Conservation (phyloP, 1,284 basidiomycete genomes). For the Papiliotrema fonsecae region DNA sequence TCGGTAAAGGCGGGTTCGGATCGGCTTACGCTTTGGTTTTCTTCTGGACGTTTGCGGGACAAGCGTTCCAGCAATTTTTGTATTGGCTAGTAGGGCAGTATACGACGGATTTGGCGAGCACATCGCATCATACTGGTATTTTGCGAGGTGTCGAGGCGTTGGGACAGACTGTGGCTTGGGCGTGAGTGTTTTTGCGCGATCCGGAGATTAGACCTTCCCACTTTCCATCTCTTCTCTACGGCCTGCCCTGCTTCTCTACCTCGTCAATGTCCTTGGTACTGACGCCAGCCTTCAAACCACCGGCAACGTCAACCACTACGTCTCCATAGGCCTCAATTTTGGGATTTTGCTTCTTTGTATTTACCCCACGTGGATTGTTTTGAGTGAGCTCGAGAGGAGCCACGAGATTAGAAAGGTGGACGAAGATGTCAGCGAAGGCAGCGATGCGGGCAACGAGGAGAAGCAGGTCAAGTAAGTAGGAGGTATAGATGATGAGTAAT, state of each 20-base stretch:
- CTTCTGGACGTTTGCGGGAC: constrained; percentile 25
- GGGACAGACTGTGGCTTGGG: constrained; percentile 30
- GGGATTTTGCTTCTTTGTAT: constrained; percentile 20
- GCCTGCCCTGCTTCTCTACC: too few species aligned
- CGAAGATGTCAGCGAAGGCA: background rate
- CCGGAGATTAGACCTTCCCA: background rate
- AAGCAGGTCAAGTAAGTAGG: too few species aligned
- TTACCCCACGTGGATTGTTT: constrained; percentile 23
- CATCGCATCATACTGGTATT: constrained; percentile 23
- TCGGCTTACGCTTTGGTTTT: constrained; percentile 23
- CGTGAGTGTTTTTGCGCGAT: constrained; percentile 15
- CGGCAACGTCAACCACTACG: constrained; percentile 26
- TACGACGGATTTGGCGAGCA: constrained; percentile 17
- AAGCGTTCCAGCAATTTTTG: constrained; percentile 28
- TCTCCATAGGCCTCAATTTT: constrained; percentile 26
- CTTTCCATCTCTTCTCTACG: too few species aligned
- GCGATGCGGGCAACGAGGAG: background rate
- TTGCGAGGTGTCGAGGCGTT: constrained; percentile 24
- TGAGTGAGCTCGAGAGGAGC: constrained; percentile 15
- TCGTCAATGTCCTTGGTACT: too few species aligned
- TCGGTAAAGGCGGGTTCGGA: constrained; percentile 22
- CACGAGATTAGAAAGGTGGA: constrained; percentile 14
- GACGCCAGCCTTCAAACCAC: constrained; percentile 20
- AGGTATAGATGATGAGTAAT: too few species aligned
- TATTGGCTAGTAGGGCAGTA: constrained; percentile 30